These are phyloP conservation scores for Citrus cavaleriei DNA, from an alignment of 345 rosid genomes.

Conservation along the genomic window DNA sequence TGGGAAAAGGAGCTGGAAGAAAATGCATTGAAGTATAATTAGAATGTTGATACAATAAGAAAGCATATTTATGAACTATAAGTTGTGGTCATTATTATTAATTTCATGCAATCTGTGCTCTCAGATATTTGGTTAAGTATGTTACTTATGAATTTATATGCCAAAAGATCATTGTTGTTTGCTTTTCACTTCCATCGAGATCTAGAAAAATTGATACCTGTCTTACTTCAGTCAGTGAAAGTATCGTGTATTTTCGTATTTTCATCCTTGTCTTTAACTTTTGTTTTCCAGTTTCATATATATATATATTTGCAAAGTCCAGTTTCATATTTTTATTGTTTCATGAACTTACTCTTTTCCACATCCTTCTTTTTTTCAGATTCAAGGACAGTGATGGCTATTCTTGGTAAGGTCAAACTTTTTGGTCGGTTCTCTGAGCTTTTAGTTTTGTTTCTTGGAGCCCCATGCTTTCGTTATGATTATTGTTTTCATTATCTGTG, in stretches of 20 bases:
- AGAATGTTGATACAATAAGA: neutral
- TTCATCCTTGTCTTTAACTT: neutral
- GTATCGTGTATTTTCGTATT: neutral
- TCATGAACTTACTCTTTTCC: neutral
- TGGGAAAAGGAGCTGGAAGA: neutral
- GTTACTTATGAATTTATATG: neutral
- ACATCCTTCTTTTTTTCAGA: conserved; percentile 43
- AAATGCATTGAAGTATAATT: neutral
- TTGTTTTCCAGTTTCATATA: neutral
- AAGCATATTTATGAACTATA: neutral
- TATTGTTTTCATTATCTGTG: neutral
- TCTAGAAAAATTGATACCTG: neutral
- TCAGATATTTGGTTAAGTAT: neutral
- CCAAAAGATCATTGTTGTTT: neutral
- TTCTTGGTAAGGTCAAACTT: conserved; percentile 67
- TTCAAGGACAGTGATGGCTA: conserved; percentile 99
- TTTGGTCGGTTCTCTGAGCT: neutral
- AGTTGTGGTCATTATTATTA: neutral
- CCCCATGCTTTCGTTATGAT: neutral
- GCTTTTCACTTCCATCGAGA: neutral
- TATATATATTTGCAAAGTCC: no score
- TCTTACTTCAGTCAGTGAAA: neutral
- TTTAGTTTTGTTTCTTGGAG: neutral
- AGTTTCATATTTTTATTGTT: neutral
- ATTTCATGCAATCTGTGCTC: neutral